These are phyloP conservation scores for Obelidium mucronatum DNA, from an alignment of 192 early-diverging fungal species.

Conservation along the genomic window DNA sequence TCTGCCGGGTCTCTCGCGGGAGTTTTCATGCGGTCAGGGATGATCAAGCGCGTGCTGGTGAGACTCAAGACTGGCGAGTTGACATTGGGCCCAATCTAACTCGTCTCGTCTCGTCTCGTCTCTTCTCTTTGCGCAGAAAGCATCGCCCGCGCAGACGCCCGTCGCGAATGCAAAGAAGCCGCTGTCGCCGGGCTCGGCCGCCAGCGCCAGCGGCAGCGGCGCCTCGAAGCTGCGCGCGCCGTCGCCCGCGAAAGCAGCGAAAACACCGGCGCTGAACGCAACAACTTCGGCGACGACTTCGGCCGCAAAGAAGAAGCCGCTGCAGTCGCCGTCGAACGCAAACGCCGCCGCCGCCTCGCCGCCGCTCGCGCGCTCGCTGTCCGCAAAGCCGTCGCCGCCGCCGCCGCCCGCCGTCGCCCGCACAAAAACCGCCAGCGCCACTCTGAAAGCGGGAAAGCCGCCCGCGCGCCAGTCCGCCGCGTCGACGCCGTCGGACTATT, in stretches of 20 bases:
- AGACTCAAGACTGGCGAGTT: neutral
- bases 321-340: neutral
- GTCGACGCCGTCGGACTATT: too few species aligned
- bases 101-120: neutral
- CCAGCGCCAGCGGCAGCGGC: neutral
- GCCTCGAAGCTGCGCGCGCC: neutral
- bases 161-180: neutral
- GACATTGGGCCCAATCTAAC: neutral
- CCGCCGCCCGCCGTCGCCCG: too few species aligned
- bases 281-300: neutral
- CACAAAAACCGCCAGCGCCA: too few species aligned
- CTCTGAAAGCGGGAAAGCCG: too few species aligned
- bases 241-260: neutral
- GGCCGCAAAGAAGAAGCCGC: neutral
- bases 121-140: neutral
- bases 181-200: neutral
- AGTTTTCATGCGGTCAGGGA: slow-evolving; percentile 50
- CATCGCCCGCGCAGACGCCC: neutral
- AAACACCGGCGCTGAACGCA: neutral
- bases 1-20: slow-evolving; percentile 23
- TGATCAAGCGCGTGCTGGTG: slow-evolving; percentile 32
- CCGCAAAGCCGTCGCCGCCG: neutral
- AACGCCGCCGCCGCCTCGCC: neutral
- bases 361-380: neutral
- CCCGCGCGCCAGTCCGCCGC: too few species aligned